Base-by-base conservation (phyloP, 257 asterid genomes). In the Nicotiana tabacum region DNA sequence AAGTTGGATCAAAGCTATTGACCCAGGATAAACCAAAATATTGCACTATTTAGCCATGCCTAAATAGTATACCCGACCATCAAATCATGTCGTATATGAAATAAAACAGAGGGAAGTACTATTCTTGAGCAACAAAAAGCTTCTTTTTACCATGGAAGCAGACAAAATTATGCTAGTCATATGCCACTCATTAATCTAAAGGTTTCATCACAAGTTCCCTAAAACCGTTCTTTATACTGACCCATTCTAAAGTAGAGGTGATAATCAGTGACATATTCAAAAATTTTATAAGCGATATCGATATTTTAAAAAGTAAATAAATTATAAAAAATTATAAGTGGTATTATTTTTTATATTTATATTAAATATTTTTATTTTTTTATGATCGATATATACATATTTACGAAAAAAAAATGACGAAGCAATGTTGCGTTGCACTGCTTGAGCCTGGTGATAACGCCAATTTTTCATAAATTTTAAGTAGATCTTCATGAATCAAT, bases 341-440 rank as follows among this genome's bases (percentile, higher is more conserved):
- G 0, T 37, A 1, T 6, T 0, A 37, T 37, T 37, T 37, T 33
- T 37, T 37, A 37, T 37, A 37, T 37, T 37, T 37, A 6, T 37
- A 37, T 0, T 6, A 37, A 6, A 37, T 37, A 37, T 0, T 6
- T 6, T 37, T 37, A 37, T 5, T 37, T 39, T 39, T 2, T 39
- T 0, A 39, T 39, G 46, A 39, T 6, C 2, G 43, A 37, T 0
- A 37, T 1, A 37, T 37, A 33, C 1, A 33, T 33, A 33, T 33
- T 32, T 32, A 32, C 33, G 3, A 30, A 30, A 33, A 33, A 33
- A 3, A 33, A 0, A 0, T 24, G 6, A 4, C 6, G 39, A 43
- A 43, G 11, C 51, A 0, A 43, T 43, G 2, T 8, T 0, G 3
- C 2, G 2, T 0, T 1, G 7, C 10, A 5, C 1, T 1, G 1